These are phyloP conservation scores for Chiua virens DNA, from an alignment of 768 basidiomycete genomes.

Conservation along the genomic window DNA sequence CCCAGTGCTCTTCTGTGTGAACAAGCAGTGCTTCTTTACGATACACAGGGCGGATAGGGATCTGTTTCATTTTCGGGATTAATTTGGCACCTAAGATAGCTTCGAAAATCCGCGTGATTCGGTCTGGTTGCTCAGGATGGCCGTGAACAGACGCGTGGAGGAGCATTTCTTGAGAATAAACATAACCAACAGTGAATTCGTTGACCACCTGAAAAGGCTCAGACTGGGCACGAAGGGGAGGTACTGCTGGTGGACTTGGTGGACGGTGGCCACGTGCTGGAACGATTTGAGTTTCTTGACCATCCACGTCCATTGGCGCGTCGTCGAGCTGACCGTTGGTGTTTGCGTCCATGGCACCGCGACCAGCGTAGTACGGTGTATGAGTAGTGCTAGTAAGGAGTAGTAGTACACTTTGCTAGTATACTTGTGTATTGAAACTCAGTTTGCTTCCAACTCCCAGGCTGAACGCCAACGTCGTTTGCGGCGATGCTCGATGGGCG, in stretches of 20 bases:
- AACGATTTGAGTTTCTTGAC: conserved; percentile 6
- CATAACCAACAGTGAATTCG: conserved; percentile 64
- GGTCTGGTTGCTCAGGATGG: conserved; percentile 76
- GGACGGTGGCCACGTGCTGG: conserved; percentile 12
- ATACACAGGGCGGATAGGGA: conserved; percentile 73
- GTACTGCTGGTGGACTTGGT: conserved; percentile 14
- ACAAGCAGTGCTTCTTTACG: conserved; percentile 84
- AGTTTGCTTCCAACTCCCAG: conserved; percentile 2
- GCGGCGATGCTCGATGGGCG: neutral
- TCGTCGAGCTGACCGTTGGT: conserved; percentile 9
- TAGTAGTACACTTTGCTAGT: conserved; percentile 4
- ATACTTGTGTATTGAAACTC: conserved; percentile 20
- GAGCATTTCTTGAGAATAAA: conserved; percentile 88
- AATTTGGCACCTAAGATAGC: conserved; percentile 60
- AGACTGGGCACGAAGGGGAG: conserved; percentile 26
- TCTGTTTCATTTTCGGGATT: conserved; percentile 68
- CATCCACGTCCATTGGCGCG: conserved; percentile 31
- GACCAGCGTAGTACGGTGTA: neutral
- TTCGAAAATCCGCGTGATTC: conserved; percentile 76
- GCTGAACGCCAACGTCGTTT: neutral
- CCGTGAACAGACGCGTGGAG: conserved; percentile 66
- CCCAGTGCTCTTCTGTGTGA: conserved; percentile 90
- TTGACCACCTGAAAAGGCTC: conserved; percentile 30
- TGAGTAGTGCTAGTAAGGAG: too few species aligned
- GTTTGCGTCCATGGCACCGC: conserved; percentile 1